Base-by-base conservation (phyloP, 2,329 filamentous ascomycete species). In the Pseudophaeomoniella oleicola region DNA sequence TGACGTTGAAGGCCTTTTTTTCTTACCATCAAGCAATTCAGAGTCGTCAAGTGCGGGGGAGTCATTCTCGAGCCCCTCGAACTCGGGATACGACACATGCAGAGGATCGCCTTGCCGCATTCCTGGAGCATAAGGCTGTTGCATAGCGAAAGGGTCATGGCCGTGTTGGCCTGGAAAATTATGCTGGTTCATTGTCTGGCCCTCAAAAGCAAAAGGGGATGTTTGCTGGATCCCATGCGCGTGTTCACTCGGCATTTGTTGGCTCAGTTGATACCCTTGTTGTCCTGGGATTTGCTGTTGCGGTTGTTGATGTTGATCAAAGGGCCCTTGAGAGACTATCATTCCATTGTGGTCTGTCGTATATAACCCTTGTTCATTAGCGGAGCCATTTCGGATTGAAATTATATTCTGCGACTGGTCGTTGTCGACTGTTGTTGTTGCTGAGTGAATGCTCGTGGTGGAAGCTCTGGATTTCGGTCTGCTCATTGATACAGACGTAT, bases 371-470 rank as follows among this genome's bases (percentile, higher is more conserved):
- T 51, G 35, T 61, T 61, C 31, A 58, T 47, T 42, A 52, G 52
- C 34, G 59, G 56, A 9, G 49, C 50, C 10, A 49, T 40, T 15
- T 42, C 44, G 29, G 53, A 41, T 34, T 60, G 58, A 13, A 55
- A 44, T 10, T 55, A 50, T 37, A 60, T 47, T 45, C 37, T 59
- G 57, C 36, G 37, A 38, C 36, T 61, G 57, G 35, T 62, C 59
- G 36, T 59, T 58, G 19, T 56, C 58, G 38, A 59, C 55, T 44
- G 63, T 58, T 29, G 59, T 61, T 12, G 57, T 59, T 41, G 53
- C 62, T n/a, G 62, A 65, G 42, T 64, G 61, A 34, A 64, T 58
- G 42, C 62, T 66, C 19, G 60, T 56, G 6, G 62, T 64, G 32
- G 61, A 64, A 19, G 59, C 62, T 50, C 61, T 52, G 19, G 62